These are phyloP conservation scores for Aureobasidium lini DNA, from an alignment of 2,329 filamentous ascomycete species.

Conservation along the genomic window DNA sequence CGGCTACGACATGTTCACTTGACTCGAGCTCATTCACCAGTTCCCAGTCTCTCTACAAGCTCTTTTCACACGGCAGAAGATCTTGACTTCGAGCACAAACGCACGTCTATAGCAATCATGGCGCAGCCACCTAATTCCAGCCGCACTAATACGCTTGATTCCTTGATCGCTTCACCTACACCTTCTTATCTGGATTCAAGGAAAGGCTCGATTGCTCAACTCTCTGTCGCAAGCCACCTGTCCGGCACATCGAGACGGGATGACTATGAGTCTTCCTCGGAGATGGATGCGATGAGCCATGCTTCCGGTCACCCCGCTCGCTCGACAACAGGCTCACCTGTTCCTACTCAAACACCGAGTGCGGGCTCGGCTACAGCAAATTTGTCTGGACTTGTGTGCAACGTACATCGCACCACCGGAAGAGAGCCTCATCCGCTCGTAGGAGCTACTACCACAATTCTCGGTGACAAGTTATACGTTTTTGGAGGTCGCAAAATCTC, in stretches of 20 bases:
- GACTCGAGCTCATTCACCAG: not conserved
- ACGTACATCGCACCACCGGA: slow-evolving; percentile 75
- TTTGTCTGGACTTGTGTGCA: slow-evolving; percentile 60
- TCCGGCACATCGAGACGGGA: slow-evolving; percentile 39
- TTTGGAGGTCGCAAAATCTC: slow-evolving; percentile 90
- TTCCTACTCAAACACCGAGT: slow-evolving; percentile 21
- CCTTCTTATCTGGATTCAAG: slow-evolving; percentile 34
- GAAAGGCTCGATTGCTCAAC: slow-evolving; percentile 29
- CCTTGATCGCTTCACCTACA: slow-evolving; percentile 37
- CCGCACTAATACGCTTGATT: slow-evolving; percentile 41
- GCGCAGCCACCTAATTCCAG: slow-evolving; percentile 15
- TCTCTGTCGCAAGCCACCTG: slow-evolving; percentile 38
- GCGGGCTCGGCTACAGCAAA: slow-evolving; percentile 42
- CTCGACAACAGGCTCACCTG: slow-evolving; percentile 1
- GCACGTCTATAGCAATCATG: not conserved
- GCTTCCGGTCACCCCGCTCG: slow-evolving; percentile 17
- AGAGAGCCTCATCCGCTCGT: slow-evolving; percentile 86
- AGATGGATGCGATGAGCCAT: slow-evolving; percentile 25
- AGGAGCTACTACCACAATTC: slow-evolving; percentile 86
- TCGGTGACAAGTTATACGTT: slow-evolving; percentile 94
- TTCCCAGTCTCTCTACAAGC: slow-evolving; percentile 6
- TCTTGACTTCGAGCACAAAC: not conserved
- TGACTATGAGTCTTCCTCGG: slow-evolving; percentile 33
- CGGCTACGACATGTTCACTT: not conserved
- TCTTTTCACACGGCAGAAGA: slow-evolving; percentile 4